Evolutionary conservation across 2,329 filamentous ascomycete genomes (phyloP).

Genomic region (Trichoderma polysporum): DNA sequence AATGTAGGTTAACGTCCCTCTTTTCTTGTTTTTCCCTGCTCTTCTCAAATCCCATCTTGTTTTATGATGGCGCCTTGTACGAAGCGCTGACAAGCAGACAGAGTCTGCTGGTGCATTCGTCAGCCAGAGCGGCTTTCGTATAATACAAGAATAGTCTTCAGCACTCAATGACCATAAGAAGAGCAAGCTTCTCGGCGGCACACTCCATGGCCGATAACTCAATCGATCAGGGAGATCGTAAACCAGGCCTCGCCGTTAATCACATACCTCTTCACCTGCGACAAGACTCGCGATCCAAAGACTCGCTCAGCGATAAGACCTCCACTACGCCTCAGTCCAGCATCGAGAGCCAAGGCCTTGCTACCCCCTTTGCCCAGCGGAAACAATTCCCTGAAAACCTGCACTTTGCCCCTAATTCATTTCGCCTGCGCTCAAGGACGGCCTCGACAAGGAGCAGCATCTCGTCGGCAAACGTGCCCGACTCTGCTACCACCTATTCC

Average conservation of each 20-base stretch:
- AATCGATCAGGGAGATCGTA: conserved; percentile 18
- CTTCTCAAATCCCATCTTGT: neutral
- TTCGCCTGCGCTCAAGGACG: conserved; percentile 38
- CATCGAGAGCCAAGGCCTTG: conserved; percentile 18
- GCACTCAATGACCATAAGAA: conserved; percentile 9
- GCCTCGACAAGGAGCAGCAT: conserved; percentile 41
- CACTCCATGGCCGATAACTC: conserved; percentile 23
- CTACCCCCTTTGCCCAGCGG: conserved; percentile 13
- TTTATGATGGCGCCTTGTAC: neutral
- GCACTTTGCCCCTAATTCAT: conserved; percentile 30
- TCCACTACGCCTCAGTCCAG: conserved; percentile 19
- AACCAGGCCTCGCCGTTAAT: conserved; percentile 4
- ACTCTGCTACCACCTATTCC: conserved; percentile 41
- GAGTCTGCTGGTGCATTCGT: neutral
- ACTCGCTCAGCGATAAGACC: conserved; percentile 25
- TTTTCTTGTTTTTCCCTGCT: neutral
- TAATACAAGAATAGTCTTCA: neutral
- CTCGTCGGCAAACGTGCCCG: conserved; percentile 38
- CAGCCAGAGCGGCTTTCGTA: neutral
- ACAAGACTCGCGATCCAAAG: conserved; percentile 19
- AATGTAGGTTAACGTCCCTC: neutral
- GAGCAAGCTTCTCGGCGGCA: conserved; percentile 14
- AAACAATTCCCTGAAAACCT: conserved; percentile 35
- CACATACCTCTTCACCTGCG: conserved; percentile 19
- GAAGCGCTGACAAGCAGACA: neutral